Base-by-base conservation (phyloP, 176 grass and related monocot genomes). In the Otatea glauca region DNA sequence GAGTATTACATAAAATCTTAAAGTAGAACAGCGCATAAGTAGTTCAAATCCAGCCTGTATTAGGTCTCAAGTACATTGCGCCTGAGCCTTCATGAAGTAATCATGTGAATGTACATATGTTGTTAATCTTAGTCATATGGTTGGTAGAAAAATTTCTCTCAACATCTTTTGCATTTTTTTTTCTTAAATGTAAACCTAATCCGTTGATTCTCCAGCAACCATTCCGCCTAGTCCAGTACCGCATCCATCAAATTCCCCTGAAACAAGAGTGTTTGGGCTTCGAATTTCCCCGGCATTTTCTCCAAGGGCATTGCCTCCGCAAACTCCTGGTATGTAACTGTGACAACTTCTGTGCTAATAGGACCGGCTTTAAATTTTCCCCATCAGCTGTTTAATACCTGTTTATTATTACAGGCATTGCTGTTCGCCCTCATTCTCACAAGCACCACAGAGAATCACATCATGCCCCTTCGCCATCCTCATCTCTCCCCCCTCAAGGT, bases 401-500 rank as follows among this genome's bases (percentile, higher is more conserved):
- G 53, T 65, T 63, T 38, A 59, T 78, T 76, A 24, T 87, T 87
- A 27, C 78, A 93, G 94, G 94, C 27, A 44, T 72, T 82, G 16
- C 32, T 49, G 59, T 9, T 6, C 85, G 6, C 58, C 77, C 75
- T 76, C 86, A 78, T 82, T 41, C 25, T 4, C 69, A 81, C 78
- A 94, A 85, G 74, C 89, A 93, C 78, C 92, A 90, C 34, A 84
- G 72, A 86, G 62, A 72, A 58, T 38, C 43, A 65, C 80, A 84
- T 62, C 86, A 69, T 84, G 87, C 73, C 12, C 75, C 83, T 77
- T 81, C 84, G 67, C 88, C 89, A 77, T 74, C 90, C 66, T 84
- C 86, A 76, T 70, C 89, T 75, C 78, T 55, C 59, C 78, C 89
- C 1, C 72, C 90, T 21, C 79, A 91, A 93, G 91, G 95, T 93